These are phyloP conservation scores for Brasilioporus rufonigricans DNA, from an alignment of 768 basidiomycete genomes.

Conservation along the genomic window DNA sequence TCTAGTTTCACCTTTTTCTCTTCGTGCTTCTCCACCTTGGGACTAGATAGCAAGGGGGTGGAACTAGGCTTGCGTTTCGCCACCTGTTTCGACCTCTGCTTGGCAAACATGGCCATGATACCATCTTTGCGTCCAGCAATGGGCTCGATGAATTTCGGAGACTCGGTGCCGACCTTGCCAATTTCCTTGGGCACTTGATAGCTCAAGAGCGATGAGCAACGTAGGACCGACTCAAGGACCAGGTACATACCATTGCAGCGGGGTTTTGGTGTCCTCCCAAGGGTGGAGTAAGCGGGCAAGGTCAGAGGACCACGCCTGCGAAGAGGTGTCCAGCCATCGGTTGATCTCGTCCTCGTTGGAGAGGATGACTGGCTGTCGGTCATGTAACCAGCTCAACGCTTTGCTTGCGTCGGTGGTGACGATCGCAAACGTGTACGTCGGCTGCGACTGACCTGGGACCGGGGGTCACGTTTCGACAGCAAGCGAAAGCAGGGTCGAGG, in stretches of 20 bases:
- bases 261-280: conserved; percentile 45
- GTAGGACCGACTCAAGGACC: neutral
- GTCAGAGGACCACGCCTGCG: conserved; percentile 58
- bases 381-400: conserved; percentile 83
- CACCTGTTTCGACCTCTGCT: conserved; percentile 42
- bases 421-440: conserved; percentile 82
- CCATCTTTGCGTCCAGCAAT: conserved; percentile 79
- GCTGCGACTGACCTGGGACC: conserved; percentile 46
- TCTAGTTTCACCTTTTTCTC: conserved; percentile 23
- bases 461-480: neutral
- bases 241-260: conserved; percentile 65
- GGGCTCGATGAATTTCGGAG: conserved; percentile 78
- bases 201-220: conserved; percentile 38
- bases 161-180: conserved; percentile 86
- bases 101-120: conserved; percentile 78
- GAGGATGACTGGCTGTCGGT: conserved; percentile 85
- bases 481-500: neutral
- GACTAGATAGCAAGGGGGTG: conserved; percentile 1
- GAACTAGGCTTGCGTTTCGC: conserved; percentile 31
- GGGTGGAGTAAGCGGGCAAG: conserved; percentile 62
- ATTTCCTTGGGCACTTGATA: conserved; percentile 90
- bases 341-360: conserved; percentile 55
- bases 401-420: conserved; percentile 78
- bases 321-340: conserved; percentile 79
- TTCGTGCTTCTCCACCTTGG: conserved; percentile 7